Conservation (phyloP, 495 filamentous ascomycete species). For the Bathelium albidoporum region DNA sequence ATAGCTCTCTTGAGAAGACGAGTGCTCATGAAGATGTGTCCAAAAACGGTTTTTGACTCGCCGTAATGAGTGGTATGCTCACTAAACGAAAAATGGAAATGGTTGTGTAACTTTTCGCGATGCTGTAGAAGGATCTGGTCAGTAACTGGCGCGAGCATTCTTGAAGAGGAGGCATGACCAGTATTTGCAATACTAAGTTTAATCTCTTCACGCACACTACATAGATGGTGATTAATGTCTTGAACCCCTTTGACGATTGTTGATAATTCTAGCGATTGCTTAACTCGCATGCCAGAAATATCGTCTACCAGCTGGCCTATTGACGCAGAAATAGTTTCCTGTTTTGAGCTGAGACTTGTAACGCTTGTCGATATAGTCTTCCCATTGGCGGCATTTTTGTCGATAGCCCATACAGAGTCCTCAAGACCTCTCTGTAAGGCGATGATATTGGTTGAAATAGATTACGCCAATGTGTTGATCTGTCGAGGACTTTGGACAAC, state of each 20-base stretch:
- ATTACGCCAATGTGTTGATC: neutral
- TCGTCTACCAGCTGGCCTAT: slow-evolving; percentile 1
- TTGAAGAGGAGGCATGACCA: slow-evolving; percentile 2
- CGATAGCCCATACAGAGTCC: neutral
- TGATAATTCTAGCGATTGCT: slow-evolving; percentile 5
- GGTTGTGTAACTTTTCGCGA: slow-evolving; percentile 4
- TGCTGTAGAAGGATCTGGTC: slow-evolving; percentile 3
- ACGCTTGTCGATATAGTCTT: slow-evolving; percentile 4
- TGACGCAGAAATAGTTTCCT: neutral
- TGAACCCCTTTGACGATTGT: slow-evolving; percentile 1
- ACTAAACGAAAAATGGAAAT: slow-evolving; percentile 1
- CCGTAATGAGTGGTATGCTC: slow-evolving; percentile 3
- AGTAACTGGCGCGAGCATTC: neutral
- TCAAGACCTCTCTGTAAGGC: slow-evolving; percentile 3
- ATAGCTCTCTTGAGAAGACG: slow-evolving; percentile 5
- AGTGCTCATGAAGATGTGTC: slow-evolving; percentile 1
- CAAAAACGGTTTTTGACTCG: neutral
- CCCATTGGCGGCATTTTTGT: neutral
- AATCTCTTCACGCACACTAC: slow-evolving; percentile 1
- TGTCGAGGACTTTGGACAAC: slow-evolving; percentile 1
- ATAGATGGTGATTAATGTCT: slow-evolving; percentile 3
- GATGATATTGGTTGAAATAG: neutral
- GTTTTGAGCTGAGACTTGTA: neutral
- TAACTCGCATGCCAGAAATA: slow-evolving; percentile 1
- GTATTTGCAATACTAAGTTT: slow-evolving; percentile 5